Evolutionary conservation across 805 yeast species (phyloP).

Genomic region (Kodamaea hsintzibuensis): DNA sequence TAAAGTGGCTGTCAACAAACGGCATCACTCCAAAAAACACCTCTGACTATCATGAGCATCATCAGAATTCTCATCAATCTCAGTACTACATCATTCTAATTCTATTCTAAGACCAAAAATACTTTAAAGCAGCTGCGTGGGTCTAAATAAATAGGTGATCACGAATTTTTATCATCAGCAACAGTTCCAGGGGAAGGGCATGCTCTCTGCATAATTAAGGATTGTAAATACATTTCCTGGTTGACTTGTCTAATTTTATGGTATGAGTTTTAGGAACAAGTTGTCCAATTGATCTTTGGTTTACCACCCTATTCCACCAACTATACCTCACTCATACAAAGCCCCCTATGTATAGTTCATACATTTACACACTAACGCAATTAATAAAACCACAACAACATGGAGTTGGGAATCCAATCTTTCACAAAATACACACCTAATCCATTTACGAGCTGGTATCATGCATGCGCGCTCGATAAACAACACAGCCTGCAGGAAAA

Average conservation of each 20-base stretch:
- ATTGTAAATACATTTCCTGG: too few relatives aligned
- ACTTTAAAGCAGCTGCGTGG: not conserved
- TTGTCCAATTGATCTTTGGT: too few relatives aligned
- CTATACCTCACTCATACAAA: too few relatives aligned
- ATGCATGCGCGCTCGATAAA: not conserved
- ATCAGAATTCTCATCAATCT: too few relatives aligned
- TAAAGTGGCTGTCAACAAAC: too few relatives aligned
- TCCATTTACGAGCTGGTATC: not conserved
- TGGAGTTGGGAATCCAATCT: not conserved
- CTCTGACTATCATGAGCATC: too few relatives aligned
- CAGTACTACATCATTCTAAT: not conserved
- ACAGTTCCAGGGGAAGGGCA: not conserved
- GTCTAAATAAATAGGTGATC: not conserved
- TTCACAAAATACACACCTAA: not conserved
- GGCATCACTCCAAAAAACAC: too few relatives aligned
- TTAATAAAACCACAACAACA: not conserved
- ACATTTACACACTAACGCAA: too few relatives aligned
- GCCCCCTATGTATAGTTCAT: too few relatives aligned
- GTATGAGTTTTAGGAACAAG: too few relatives aligned
- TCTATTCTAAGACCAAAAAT: not conserved
- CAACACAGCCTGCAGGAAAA: not conserved
- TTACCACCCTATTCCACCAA: too few relatives aligned
- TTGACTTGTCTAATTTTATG: too few relatives aligned
- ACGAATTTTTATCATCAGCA: not conserved
- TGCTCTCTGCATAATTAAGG: not conserved